These are phyloP conservation scores for Huntiella omanensis DNA, from an alignment of 2,329 filamentous ascomycete genomes.

Conservation along the genomic window DNA sequence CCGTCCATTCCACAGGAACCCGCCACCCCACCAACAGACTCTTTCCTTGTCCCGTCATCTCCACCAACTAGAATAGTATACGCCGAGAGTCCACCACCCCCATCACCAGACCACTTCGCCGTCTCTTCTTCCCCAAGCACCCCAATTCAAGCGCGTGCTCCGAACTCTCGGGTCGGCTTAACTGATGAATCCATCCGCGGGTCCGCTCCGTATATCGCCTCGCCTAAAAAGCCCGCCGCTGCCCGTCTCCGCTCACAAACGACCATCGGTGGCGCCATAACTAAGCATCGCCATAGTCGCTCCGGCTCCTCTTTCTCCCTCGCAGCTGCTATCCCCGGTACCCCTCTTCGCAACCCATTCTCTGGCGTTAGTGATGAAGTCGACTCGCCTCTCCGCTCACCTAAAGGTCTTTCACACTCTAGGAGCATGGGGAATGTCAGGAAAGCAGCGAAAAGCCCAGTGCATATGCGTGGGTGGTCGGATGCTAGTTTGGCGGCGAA, in stretches of 20 bases:
- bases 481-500: conserved; percentile 25
- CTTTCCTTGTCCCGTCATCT: neutral
- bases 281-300: conserved; percentile 15
- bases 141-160: conserved; percentile 37
- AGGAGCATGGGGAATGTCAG: conserved; percentile 8
- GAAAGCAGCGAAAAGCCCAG: conserved; percentile 1
- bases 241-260: conserved; percentile 26
- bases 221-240: conserved; percentile 30
- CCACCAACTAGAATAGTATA: conserved; percentile 37
- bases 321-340: conserved; percentile 21
- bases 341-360: neutral
- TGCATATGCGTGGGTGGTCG: conserved; percentile 24
- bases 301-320: conserved; percentile 29
- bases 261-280: conserved; percentile 16
- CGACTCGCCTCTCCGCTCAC: neutral
- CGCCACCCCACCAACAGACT: conserved; percentile 15
- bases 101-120: conserved; percentile 8
- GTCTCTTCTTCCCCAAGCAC: conserved; percentile 18
- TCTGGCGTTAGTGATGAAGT: neutral
- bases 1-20: conserved; percentile 15
- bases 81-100: conserved; percentile 16
- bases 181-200: conserved; percentile 43
- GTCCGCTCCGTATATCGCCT: conserved; percentile 37
- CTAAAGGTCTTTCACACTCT: neutral
- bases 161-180: conserved; percentile 41